A percentile compares a stretch with the other conserved stretches of the same genome.
Evolutionary conservation across 2,329 filamentous ascomycete genomes (phyloP).

Genomic region (Trichophyton schoenleinii): DNA sequence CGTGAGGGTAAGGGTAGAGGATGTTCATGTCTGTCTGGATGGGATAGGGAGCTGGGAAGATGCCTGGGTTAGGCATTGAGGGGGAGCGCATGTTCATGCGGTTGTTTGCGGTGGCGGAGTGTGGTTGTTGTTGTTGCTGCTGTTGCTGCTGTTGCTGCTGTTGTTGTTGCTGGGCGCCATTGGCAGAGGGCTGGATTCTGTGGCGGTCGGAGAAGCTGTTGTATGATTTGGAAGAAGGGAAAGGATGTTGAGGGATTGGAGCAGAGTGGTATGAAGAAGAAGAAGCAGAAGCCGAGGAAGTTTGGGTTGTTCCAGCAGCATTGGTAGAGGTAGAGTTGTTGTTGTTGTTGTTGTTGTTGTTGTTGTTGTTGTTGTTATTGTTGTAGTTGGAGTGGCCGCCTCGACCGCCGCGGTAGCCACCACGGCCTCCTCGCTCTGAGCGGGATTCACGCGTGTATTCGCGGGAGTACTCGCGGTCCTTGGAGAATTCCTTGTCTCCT

Average conservation of each 20-base stretch:
- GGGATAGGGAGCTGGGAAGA: constrained; percentile 35
- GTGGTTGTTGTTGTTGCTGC: constrained; percentile 7
- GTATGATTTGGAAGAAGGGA: constrained; percentile 26
- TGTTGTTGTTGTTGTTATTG: constrained; percentile 23
- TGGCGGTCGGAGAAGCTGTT: constrained; percentile 31
- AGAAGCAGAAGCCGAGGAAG: constrained; percentile 13
- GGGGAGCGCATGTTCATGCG: constrained; percentile 47
- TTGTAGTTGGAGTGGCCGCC: constrained; percentile 27
- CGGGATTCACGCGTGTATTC: constrained; percentile 21
- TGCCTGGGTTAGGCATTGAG: constrained; percentile 40
- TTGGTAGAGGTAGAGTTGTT: constrained; percentile 15
- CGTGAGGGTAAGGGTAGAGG: constrained; percentile 41
- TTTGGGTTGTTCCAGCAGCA: constrained; percentile 21
- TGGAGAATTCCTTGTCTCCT: constrained; percentile 26
- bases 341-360: constrained; percentile 14
- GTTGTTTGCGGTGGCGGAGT: constrained; percentile 30
- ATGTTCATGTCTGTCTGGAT: constrained; percentile 36
- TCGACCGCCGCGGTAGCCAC: constrained; percentile 29
- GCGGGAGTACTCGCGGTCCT: constrained; percentile 21
- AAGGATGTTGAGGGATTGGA: constrained; percentile 29
- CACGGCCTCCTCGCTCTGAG: constrained; percentile 28
- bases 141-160: neutral
- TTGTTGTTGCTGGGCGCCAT: constrained; percentile 21
- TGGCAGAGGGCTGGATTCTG: constrained; percentile 22
- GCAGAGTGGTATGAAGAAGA: constrained; percentile 26